Conservation (phyloP, 2,329 filamentous ascomycete species). For the Trichoderma koningiopsis region DNA sequence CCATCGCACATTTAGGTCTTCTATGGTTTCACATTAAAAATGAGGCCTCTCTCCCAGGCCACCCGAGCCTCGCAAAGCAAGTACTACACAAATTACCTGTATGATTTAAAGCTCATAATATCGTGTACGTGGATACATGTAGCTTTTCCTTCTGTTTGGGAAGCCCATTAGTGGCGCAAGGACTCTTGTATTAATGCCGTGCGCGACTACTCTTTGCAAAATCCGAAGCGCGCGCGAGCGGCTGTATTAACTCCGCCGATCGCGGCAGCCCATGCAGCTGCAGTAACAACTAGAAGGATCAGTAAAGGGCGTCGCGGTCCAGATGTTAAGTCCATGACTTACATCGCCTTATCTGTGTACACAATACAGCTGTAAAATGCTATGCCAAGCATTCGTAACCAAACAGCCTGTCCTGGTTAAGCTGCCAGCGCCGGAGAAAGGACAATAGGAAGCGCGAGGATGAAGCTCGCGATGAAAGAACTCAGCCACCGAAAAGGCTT, state of each 20-base stretch:
- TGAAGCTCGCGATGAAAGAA: background rate
- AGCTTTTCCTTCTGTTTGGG: background rate
- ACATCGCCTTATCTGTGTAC: background rate
- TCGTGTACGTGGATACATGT: no score
- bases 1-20: background rate
- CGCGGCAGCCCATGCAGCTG: background rate
- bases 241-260: background rate
- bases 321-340: background rate
- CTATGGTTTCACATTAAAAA: background rate
- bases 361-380: background rate
- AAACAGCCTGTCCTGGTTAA: background rate
- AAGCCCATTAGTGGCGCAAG: background rate
- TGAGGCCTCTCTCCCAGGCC: background rate
- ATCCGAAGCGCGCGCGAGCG: background rate
- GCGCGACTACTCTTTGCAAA: background rate
- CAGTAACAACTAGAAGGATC: background rate
- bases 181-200: background rate
- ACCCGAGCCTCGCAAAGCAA: background rate
- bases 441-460: background rate
- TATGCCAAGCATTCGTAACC: background rate
- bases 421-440: background rate
- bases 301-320: background rate
- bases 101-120: background rate
- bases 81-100: background rate
- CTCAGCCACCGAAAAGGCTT: background rate